Percentiles rank a stretch among this genome's conserved stretches.
phyloP scores from a whole-genome alignment of 345 rosid genomes.

The Salix udensis region DNA sequence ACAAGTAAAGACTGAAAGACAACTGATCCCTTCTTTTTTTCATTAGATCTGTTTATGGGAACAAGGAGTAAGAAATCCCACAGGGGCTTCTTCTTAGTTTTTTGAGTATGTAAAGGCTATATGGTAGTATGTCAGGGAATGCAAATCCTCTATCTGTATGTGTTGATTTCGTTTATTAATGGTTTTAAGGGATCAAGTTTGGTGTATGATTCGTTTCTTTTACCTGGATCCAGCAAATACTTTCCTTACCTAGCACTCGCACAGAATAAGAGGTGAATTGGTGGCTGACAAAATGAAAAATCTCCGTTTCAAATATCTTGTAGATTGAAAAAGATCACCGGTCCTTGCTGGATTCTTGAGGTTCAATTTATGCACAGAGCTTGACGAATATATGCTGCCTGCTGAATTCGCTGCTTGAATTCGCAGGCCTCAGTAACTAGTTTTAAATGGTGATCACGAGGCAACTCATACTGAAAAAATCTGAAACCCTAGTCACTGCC shows the following conservation, averaged over 20 bases:
- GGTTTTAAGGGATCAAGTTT: neutral
- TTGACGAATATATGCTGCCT: neutral
- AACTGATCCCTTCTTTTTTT: neutral
- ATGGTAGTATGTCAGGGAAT: neutral
- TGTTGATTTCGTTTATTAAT: neutral
- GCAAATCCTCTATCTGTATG: neutral
- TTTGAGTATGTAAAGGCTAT: neutral
- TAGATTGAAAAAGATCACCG: neutral
- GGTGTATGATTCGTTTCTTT: neutral
- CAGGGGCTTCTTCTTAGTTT: neutral
- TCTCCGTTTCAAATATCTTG: neutral
- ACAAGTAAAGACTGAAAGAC: slow-evolving; percentile 22
- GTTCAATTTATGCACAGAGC: neutral
- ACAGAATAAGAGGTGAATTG: neutral
- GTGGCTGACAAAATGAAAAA: neutral
- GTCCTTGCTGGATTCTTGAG: neutral
- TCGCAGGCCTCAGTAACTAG: slow-evolving; percentile 27
- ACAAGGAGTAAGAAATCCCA: neutral
- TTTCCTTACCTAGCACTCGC: neutral
- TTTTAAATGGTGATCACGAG: slow-evolving; percentile 27
- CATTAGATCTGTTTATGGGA: neutral
- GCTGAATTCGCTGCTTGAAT: neutral
- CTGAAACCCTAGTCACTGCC: slow-evolving; percentile 42
- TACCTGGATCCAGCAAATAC: neutral
- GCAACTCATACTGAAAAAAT: slow-evolving; percentile 40